Base-by-base conservation (phyloP, 2,329 filamentous ascomycete genomes). In the Alternaria arbusti region DNA sequence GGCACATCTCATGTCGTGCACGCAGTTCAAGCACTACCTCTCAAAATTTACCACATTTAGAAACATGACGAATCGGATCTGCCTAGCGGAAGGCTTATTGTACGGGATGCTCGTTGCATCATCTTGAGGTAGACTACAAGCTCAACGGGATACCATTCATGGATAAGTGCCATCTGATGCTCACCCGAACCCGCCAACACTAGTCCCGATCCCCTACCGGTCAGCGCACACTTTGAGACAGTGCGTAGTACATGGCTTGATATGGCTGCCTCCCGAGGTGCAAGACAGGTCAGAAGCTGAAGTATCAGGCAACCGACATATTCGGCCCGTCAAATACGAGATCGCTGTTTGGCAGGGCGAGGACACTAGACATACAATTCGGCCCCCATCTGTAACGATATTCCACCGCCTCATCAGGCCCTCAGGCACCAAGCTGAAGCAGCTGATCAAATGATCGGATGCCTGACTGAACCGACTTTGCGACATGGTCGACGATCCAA, bases 401-500 rank as follows among this genome's bases (percentile, higher is more conserved):
- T n/a, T 49, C 47, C 20, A 23, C 12, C 12, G 17, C n/a, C 6
- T 28, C 20, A 23, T 20, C 20, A 22, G 17, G 22, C 17, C 13
- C 15, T 50, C 20, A 51, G 20, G 26, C 25, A 54, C 28, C 23
- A 25, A 13, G 56, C 40, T 67, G 44, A 13, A 60, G 32, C 43
- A 56, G 51, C 12, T 43, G 32, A 51, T 32, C 36, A 40, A 65
- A 57, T 13, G 55, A 54, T 15, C n/a, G 57, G 11, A 59, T 3
- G 17, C 61, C 57, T 9, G 51, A 59, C 44, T 57, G 23, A 3
- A 32, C 54, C 13, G 54, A 52, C 12, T 52, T 59, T 13, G 20
- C 55, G 12, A 64, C 65, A 62, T 97, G 91, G 84, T 96, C 96
- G 17, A 52, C 5, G n/a, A 97, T 96, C 94, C 95, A 97, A 22